These are phyloP conservation scores for Citrus australasica DNA, from an alignment of 345 rosid species.

Conservation along the genomic window DNA sequence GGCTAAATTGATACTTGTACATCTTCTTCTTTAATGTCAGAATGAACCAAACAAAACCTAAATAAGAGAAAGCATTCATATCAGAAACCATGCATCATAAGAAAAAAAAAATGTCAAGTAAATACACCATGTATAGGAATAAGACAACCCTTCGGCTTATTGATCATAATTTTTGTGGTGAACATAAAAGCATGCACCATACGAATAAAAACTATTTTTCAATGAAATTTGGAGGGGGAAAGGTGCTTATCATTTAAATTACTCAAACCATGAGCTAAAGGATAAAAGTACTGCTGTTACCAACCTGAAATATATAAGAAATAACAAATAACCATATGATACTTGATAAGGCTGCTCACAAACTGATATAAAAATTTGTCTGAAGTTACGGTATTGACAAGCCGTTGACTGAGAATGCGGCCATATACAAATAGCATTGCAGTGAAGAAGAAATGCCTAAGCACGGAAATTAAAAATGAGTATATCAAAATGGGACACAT, in stretches of 20 bases:
- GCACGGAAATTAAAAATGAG: conserved; percentile 17
- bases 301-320: conserved; percentile 84
- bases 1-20: conserved; percentile 99
- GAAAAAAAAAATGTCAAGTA: neutral
- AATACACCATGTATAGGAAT: neutral
- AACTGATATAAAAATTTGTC: conserved; percentile 80
- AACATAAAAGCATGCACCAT: neutral
- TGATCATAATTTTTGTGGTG: neutral
- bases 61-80: neutral
- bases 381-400: conserved; percentile 79
- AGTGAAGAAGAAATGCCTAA: conserved; percentile 97
- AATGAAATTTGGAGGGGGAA: neutral
- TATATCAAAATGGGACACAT: neutral
- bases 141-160: neutral
- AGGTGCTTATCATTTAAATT: neutral
- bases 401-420: conserved; percentile 87
- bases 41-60: conserved; percentile 99
- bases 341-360: conserved; percentile 79
- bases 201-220: neutral
- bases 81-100: neutral
- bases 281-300: conserved; percentile 12
- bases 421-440: conserved; percentile 97
- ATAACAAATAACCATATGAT: conserved; percentile 89
- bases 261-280: conserved; percentile 7
- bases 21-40: conserved; percentile 92